Evolutionary conservation across 106 monocot species (phyloP), one percentile per base, ranked within the genome.

Genomic region (Phalaenopsis aphrodite): DNA sequence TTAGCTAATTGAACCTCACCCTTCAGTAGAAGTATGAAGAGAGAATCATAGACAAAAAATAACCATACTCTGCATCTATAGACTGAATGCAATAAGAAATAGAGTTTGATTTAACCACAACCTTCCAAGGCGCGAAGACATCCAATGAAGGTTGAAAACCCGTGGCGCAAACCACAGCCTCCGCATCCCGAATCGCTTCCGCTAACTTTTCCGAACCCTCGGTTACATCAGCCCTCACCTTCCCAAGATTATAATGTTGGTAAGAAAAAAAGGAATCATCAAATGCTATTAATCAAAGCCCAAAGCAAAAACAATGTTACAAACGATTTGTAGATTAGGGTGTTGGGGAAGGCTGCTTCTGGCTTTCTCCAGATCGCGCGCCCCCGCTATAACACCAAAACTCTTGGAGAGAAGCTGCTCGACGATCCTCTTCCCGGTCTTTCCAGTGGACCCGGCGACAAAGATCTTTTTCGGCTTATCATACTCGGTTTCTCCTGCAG

Each of bases 121-220:
- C 93, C 89, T 94, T 94, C 94, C 94, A 94, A 3, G 94, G 94
- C 9, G 94, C 91, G 66, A 94, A 91, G 18, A 89, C 39, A 81
- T 94, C 94, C 78, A 75, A 88, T 0, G 94, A 94, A 17, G 71
- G 84, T 2, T 86, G 80, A 56, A 88, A 91, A 24, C 88, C 94
- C 23, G 94, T 94, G 17, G 91, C 86, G 43, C 94, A 94, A 45
- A 94, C 72, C 23, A 94, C 91, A 10, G 86, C 94, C 42, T 94
- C 91, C 12, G 88, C 86, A 74, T 84, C 91, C 12, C 86, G 86
- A 15, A 91, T 84, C 30, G 91, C 91, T 77, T 84, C 80, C 52
- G 61, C 84, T 36, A 91, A 21, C 74, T 80, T 86, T 69, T 89
- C 91, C 5, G 89, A 21, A 9, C 86, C 86, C 64, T 81, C 85